These are phyloP conservation scores for Lagenaria siceraria DNA, from an alignment of 306 rosid genomes.

Conservation along the genomic window DNA sequence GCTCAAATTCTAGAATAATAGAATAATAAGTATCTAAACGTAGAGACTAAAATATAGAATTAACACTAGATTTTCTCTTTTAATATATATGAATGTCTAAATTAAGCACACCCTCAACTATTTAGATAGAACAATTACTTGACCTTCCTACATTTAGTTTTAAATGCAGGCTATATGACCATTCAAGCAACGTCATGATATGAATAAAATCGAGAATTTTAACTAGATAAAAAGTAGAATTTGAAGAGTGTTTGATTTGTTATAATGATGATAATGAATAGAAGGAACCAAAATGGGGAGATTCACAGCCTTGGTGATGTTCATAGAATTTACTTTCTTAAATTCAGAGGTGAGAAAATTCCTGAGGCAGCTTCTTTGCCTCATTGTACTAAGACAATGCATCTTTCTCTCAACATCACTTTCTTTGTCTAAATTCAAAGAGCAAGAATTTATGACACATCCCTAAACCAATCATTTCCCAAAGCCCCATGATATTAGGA, in stretches of 20 bases:
- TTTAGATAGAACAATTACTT: too few species aligned
- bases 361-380: background rate
- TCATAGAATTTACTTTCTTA: background rate
- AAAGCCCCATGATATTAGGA: background rate
- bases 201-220: background rate
- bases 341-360: background rate
- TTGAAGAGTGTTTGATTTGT: too few species aligned
- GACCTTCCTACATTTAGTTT: too few species aligned
- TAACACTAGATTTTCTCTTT: background rate
- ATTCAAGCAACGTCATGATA: background rate
- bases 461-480: slow-evolving; percentile 2
- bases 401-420: background rate
- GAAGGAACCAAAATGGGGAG: background rate
- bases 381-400: slow-evolving; percentile 4
- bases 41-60: too few species aligned
- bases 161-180: too few species aligned
- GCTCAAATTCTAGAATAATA: too few species aligned
- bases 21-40: too few species aligned
- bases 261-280: background rate
- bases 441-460: background rate
- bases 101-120: background rate
- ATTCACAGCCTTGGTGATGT: background rate
- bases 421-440: slow-evolving; percentile 7
- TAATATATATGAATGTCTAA: too few species aligned
- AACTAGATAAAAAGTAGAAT: background rate